Evolutionary conservation across 805 yeast species (phyloP), one percentile per base, ranked within the genome.

Genomic region (Saccharomyces jurei): DNA sequence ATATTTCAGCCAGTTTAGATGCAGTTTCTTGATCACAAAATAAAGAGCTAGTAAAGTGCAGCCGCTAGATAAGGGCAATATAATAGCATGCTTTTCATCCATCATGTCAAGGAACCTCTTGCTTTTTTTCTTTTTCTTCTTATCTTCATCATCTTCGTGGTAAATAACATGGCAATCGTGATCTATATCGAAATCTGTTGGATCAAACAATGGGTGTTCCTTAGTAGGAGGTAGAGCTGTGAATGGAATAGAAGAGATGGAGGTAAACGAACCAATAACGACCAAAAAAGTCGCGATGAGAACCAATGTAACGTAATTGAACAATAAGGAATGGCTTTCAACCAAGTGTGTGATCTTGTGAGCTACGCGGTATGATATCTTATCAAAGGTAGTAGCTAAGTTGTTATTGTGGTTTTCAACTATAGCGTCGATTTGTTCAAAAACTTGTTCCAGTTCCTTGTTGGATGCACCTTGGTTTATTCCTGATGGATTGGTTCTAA

Each of bases 31-130:
- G 49, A 77, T 50, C 4, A 64, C 63, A 58, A 51, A 6, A 54
- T 60, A 60, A n/a, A 60, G 50, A 4, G 58, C 46, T 32, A 59
- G 31, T 36, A 60, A 48, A 4, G 58, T 51, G 17, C 58, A 14
- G 32, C 77, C 77, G 4, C 80, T 78, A 6, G 74, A 13, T 4
- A 81, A 53, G 0, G 86, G 86, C 63, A 80, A 60, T 3, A 67
- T 17, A 4, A 74, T 44, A 0, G 78, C 83, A 49, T 65, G 71
- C 50, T 60, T 65, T 22, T 63, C 69, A 50, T 56, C 58, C 25
- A 63, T 28, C 11, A 49, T 41, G 8, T 54, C 44, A 17, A 27
- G 17, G 6, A n/a, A 44, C 26, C 32, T 47, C 4, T 31, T 48
- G 29, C 53, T 52, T 14, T 53, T 48, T 41, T 53, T 50, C 44